Conservation (phyloP, 495 filamentous ascomycete genomes). For the Neurospora africana region DNA sequence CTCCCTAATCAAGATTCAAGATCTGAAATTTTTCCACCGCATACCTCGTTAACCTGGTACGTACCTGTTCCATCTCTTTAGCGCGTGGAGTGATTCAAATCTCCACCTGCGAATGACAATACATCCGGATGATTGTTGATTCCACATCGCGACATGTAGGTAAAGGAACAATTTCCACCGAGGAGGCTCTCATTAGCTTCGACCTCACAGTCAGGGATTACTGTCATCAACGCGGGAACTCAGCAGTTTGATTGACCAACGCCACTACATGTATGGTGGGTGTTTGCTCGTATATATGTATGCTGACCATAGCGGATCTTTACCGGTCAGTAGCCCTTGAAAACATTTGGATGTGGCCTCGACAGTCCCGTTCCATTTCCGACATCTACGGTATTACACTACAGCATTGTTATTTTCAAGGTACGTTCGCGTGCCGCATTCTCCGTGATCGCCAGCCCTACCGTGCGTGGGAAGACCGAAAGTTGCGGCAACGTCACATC, state of each 20-base stretch:
- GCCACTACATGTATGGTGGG: neutral
- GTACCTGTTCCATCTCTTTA: neutral
- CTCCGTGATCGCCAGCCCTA: neutral
- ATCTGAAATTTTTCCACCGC: neutral
- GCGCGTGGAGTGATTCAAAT: neutral
- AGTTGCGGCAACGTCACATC: neutral
- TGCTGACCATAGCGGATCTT: neutral
- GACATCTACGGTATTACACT: neutral
- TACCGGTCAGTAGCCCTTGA: neutral
- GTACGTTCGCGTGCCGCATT: neutral
- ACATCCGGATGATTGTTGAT: neutral
- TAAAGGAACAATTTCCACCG: neutral
- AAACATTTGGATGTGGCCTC: neutral
- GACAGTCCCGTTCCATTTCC: neutral
- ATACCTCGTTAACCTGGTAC: neutral
- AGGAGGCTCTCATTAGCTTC: neutral
- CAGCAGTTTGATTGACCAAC: neutral
- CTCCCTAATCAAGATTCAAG: neutral
- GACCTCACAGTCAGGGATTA: neutral
- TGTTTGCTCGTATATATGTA: neutral
- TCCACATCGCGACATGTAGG: neutral
- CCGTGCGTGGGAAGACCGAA: neutral
- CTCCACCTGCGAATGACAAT: neutral
- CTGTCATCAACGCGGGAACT: neutral
- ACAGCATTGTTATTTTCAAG: neutral